Conservation (phyloP, 768 basidiomycete genomes). For the Serendipita indica region DNA sequence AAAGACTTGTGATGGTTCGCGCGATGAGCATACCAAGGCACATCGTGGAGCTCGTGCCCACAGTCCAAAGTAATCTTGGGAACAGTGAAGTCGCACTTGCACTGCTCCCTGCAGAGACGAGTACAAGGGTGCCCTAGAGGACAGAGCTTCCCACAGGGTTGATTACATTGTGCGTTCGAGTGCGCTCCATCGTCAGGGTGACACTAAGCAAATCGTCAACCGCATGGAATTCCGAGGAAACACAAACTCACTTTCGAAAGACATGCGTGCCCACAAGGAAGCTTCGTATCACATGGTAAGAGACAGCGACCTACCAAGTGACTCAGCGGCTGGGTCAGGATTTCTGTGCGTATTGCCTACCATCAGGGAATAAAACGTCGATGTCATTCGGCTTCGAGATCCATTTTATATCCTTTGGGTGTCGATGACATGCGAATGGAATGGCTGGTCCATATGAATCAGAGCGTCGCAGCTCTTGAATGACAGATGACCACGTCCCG, state of each 20-base stretch:
- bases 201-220: constrained; percentile 27
- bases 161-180: constrained; percentile 30
- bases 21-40: constrained; percentile 40
- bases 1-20: no score
- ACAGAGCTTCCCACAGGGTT: constrained; percentile 40
- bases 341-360: constrained; percentile 21
- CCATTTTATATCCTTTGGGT: constrained; percentile 29
- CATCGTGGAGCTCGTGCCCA: constrained; percentile 31
- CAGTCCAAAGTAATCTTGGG: constrained; percentile 39
- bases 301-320: constrained; percentile 41
- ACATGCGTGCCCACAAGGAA: constrained; percentile 51
- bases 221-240: neutral
- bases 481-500: constrained; percentile 41
- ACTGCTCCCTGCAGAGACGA: constrained; percentile 35
- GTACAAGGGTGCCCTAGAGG: constrained; percentile 42
- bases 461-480: constrained; percentile 37
- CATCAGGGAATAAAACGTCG: constrained; percentile 38
- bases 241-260: constrained; percentile 35
- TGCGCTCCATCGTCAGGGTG: constrained; percentile 48
- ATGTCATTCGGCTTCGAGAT: constrained; percentile 40
- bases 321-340: neutral
- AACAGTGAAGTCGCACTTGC: constrained; percentile 37
- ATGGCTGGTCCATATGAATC: constrained; percentile 37
- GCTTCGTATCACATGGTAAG: constrained; percentile 34
- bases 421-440: constrained; percentile 43